phyloP scores from a whole-genome alignment of 2,329 filamentous ascomycete genomes.

The Fusarium humuli region DNA sequence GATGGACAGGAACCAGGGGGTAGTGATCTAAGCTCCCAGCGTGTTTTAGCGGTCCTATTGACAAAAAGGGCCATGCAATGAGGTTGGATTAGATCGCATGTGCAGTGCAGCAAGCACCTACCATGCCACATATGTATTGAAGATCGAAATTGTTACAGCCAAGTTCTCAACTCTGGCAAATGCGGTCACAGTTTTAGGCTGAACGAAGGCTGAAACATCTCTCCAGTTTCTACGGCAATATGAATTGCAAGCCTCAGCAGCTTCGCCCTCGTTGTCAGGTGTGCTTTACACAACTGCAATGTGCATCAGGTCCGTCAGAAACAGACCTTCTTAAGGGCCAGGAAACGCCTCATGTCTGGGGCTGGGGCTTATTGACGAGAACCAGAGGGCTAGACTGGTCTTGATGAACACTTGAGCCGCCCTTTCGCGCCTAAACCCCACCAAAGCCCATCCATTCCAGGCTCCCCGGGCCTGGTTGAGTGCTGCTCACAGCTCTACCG shows the following conservation, averaged over 20 bases:
- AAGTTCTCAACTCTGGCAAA: neutral
- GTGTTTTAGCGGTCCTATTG: neutral
- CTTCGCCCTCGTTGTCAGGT: conserved; percentile 25
- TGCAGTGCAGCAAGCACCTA: conserved; percentile 4
- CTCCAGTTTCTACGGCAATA: conserved; percentile 25
- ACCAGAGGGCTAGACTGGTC: conserved; percentile 28
- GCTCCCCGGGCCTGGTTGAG: conserved; percentile 16
- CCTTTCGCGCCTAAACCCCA: conserved; percentile 33
- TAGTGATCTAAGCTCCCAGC: conserved; percentile 5
- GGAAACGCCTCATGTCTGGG: conserved; percentile 27
- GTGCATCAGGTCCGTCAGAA: conserved; percentile 16
- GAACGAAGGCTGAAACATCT: conserved; percentile 36
- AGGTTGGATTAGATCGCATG: conserved; percentile 5
- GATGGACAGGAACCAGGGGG: conserved; percentile 27
- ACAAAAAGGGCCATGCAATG: conserved; percentile 34
- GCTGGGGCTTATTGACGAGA: conserved; percentile 8
- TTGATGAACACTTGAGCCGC: conserved; percentile 26
- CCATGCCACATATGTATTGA: neutral
- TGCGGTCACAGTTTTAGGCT: neutral
- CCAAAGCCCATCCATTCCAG: conserved; percentile 23
- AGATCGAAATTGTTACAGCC: conserved; percentile 22
- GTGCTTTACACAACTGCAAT: conserved; percentile 15
- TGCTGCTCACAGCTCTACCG: conserved; percentile 3
- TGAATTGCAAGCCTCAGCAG: conserved; percentile 21
- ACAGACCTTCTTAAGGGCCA: conserved; percentile 16